Conservation (phyloP, 208 protist species). For the Leishmania turanica region DNA sequence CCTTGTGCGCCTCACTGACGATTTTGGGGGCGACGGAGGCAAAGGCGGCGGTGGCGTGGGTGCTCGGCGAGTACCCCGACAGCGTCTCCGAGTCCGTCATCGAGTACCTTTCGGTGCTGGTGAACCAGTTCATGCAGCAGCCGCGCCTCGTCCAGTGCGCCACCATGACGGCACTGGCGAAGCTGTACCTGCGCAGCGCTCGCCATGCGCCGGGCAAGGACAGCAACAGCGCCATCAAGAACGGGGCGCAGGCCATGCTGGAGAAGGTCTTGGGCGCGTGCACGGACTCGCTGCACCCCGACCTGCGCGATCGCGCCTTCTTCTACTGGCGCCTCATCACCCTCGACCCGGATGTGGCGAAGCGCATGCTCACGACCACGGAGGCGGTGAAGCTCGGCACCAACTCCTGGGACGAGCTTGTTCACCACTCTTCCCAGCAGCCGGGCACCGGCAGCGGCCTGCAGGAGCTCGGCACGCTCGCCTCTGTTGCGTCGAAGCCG, state of each 20-base stretch:
- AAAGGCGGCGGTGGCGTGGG: conserved; percentile 97
- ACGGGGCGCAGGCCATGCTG: conserved; percentile 68
- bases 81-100: conserved; percentile 93
- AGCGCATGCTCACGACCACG: conserved; percentile 62
- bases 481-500: conserved; percentile 35
- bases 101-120: conserved; percentile 94
- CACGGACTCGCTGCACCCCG: conserved; percentile 93
- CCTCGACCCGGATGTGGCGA: conserved; percentile 91
- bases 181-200: conserved; percentile 94
- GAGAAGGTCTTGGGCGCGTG: conserved; percentile 82
- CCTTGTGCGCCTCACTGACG: conserved; percentile 96
- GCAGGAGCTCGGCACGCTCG: conserved; percentile 43
- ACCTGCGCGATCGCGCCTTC: conserved; percentile 98
- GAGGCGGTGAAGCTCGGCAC: conserved; percentile 14
- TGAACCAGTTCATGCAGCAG: conserved; percentile 96
- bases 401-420: conserved; percentile 15
- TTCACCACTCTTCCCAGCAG: not conserved
- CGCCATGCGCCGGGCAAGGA: conserved; percentile 2
- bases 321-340: conserved; percentile 98
- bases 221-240: not conserved
- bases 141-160: conserved; percentile 94
- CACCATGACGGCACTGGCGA: conserved; percentile 96
- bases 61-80: conserved; percentile 97
- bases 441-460: conserved; percentile 8
- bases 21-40: conserved; percentile 97